Evolutionary conservation across 345 rosid genomes (phyloP).

Genomic region (Draba incana): DNA sequence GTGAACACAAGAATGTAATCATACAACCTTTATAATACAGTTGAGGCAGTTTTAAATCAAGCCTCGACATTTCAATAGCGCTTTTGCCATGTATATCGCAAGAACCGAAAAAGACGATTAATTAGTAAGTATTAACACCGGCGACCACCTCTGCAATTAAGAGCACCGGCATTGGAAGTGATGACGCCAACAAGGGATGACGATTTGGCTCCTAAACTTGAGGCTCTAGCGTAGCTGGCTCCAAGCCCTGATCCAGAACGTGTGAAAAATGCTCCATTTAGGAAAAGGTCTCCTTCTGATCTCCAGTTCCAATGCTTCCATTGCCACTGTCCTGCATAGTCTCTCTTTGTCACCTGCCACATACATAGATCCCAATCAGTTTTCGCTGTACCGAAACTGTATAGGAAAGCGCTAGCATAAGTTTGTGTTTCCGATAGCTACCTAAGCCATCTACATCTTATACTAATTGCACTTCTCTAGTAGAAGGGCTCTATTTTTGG

Average conservation of each 20-base stretch:
- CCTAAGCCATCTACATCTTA: not conserved
- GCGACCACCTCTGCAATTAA: slow-evolving; percentile 55
- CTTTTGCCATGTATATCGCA: slow-evolving; percentile 38
- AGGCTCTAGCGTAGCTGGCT: slow-evolving; percentile 66
- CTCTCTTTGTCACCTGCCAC: slow-evolving; percentile 66
- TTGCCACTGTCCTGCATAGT: slow-evolving; percentile 34
- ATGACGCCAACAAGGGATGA: slow-evolving; percentile 56
- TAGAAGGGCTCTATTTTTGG: not conserved
- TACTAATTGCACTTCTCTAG: not conserved
- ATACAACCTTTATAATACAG: slow-evolving; percentile 42
- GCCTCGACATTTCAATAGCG: slow-evolving; percentile 36
- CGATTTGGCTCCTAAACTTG: slow-evolving; percentile 66
- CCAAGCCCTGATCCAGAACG: slow-evolving; percentile 57
- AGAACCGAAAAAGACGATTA: slow-evolving; percentile 29
- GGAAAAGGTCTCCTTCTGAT: slow-evolving; percentile 61
- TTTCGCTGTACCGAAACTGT: not conserved
- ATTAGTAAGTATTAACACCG: slow-evolving; percentile 48
- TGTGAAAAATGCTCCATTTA: slow-evolving; percentile 66
- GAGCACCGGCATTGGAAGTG: slow-evolving; percentile 59
- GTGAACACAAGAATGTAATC: slow-evolving; percentile 36
- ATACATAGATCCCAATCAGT: slow-evolving; percentile 3
- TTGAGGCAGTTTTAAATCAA: slow-evolving; percentile 39
- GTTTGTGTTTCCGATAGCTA: not conserved
- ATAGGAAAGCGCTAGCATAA: not conserved
- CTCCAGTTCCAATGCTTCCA: slow-evolving; percentile 75